Evolutionary conservation across 2,329 filamentous ascomycete species (phyloP), one percentile per base, ranked within the genome.

Genomic region (Plectosphaerella plurivora): DNA sequence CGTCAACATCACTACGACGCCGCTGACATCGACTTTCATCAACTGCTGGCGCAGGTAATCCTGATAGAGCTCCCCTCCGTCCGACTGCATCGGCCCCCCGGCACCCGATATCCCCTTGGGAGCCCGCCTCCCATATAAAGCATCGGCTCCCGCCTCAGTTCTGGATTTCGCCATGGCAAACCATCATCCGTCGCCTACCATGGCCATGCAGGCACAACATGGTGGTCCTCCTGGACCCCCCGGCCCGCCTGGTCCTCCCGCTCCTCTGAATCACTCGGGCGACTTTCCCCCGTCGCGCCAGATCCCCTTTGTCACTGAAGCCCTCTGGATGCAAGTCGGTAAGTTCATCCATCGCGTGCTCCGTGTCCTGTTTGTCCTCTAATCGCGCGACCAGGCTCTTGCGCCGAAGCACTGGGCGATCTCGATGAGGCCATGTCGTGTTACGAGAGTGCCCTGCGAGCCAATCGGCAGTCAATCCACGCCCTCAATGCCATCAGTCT

Each of bases 401-500:
- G 96, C 56, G 89, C 90, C 20, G 93, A 99, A 74, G 75, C 94
- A 61, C 83, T 97, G 74, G 89, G 90, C 59, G 89, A 94, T 63
- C 78, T 89, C 44, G 93, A 97, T 55, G 90, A 93, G 65, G 93
- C 93, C 49, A 89, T 94, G 77, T 79, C 84, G 59, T 89, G 92
- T 45, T 99, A 97, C 69, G 91, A 97, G 70, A 87, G 89, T 67
- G 94, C 92, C 42, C 79, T 97, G 56, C 82, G 84, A 60, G 89
- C 92, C 68, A 97, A 97, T 66, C 83, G 85, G 46, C 90, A 89
- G 75, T 97, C 93, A 16, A 87, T 94, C 48, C 83, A 85, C 1
- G 94, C 94, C 28, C 93, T 97, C 89, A 95, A 91, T 61, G 89
- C 91, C 55, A 96, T 97, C 59, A 94, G 92, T 54, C 84, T 89